Evolutionary conservation across 2,329 filamentous ascomycete genomes (phyloP), one percentile per base, ranked within the genome.

Genomic region (Hypoxylon sp.): DNA sequence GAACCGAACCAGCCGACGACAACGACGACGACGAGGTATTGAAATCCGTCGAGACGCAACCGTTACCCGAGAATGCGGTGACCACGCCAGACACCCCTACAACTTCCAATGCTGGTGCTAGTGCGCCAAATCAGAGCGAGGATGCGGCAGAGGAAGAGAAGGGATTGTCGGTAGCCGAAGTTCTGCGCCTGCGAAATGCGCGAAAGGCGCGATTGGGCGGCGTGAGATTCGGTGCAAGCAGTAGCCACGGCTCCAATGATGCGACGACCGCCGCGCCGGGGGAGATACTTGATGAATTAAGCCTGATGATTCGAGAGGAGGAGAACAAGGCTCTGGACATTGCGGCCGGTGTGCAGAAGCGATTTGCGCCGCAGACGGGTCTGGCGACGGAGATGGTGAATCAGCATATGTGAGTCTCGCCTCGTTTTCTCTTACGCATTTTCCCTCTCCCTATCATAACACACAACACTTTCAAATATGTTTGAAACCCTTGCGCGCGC

Each of bases 341-440:
- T n/a, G 66, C 70, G 3, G 62, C 63, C 9, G 68, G 67, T 1
- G 67, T 73, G 21, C 67, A 65, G 25, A 76, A 74, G 51, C 83
- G 87, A 29, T 93, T 93, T 67, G 84, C 85, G 43, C 82, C 84
- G 50, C 88, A 90, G 69, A 91, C 87, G 0, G 89, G 89, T 0
- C 72, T 86, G 54, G 77, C 86, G 0, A 79, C 81, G 23, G 86
- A 88, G 47, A 69, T 82, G 15, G 79, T 86, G 56, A 87, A 91
- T 69, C 87, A 78, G 72, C 88, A 92, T 75, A 90, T 93, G 89
- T 93, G 80, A 85, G 87, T 83, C 51, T 59, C 34, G 29, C 30
- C 47, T 45, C 57, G 57, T 36, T n/a, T 27, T 16, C 27, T 16
- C 29, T 12, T n/a, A n/a, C n/a, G n/a, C n/a, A 27, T 45, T 7